Percentiles rank a stretch among this genome's conserved stretches.
These are phyloP conservation scores for Volvox africanus DNA, from an alignment of 139 green algal species.

Conservation along the genomic window DNA sequence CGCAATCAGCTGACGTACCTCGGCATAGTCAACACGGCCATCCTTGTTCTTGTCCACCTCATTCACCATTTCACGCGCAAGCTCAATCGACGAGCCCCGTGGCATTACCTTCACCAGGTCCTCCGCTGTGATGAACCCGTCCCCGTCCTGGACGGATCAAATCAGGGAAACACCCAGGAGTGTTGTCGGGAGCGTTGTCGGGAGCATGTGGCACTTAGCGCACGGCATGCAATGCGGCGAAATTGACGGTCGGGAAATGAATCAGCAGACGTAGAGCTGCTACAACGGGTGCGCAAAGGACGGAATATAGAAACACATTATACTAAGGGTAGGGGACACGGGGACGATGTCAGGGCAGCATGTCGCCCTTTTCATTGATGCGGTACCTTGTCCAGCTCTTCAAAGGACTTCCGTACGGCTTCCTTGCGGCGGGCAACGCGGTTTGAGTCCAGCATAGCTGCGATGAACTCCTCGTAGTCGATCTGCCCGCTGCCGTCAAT, in stretches of 20 bases:
- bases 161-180: too few relatives aligned
- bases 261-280: too few relatives aligned
- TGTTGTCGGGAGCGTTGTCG: too few relatives aligned
- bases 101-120: slow-evolving; percentile 68
- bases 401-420: slow-evolving; percentile 62
- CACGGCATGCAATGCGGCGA: too few relatives aligned
- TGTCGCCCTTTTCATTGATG: too few relatives aligned
- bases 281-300: too few relatives aligned
- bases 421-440: slow-evolving; percentile 60
- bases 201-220: too few relatives aligned
- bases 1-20: slow-evolving; percentile 32
- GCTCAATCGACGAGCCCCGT: slow-evolving; percentile 58
- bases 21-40: slow-evolving; percentile 62
- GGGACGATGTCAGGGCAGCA: too few relatives aligned
- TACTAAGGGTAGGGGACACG: too few relatives aligned
- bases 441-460: slow-evolving; percentile 69
- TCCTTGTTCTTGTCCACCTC: slow-evolving; percentile 68
- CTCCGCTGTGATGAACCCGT: slow-evolving; percentile 71
- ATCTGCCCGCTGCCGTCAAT: slow-evolving; percentile 72
- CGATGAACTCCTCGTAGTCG: slow-evolving; percentile 80
- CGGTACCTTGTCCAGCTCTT: slow-evolving; percentile 53
- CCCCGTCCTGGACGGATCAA: slow-evolving; percentile 45
- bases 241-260: too few relatives aligned
- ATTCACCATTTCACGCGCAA: slow-evolving; percentile 65
- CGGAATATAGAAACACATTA: too few relatives aligned